These are phyloP conservation scores for Auriscalpium vulgare DNA, from an alignment of 768 basidiomycete species.

Conservation along the genomic window DNA sequence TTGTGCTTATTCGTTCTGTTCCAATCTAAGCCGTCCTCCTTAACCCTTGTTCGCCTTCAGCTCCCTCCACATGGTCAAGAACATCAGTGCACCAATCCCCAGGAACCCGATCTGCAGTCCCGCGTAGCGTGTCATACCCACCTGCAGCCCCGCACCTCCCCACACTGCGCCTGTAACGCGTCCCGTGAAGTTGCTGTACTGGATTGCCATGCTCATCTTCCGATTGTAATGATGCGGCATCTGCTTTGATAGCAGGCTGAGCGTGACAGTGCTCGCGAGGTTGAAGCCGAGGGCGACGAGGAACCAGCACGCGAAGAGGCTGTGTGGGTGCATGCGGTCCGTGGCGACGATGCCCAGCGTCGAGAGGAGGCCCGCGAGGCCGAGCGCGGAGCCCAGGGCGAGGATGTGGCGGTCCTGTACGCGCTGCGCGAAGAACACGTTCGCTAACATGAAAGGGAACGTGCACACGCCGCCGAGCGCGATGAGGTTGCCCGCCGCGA, in stretches of 20 bases:
- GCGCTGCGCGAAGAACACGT: conserved; percentile 47
- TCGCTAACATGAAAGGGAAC: conserved; percentile 60
- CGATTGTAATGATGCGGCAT: conserved; percentile 56
- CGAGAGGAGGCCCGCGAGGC: conserved; percentile 43
- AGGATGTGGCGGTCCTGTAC: conserved; percentile 56
- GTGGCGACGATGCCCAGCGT: conserved; percentile 39
- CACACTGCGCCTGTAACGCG: conserved; percentile 58
- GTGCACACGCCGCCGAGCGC: conserved; percentile 54
- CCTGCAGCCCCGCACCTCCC: conserved; percentile 52
- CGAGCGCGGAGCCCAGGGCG: conserved; percentile 42
- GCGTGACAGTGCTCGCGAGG: conserved; percentile 59
- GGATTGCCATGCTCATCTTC: conserved; percentile 49
- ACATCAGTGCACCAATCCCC: conserved; percentile 48
- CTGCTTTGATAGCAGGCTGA: conserved; percentile 62
- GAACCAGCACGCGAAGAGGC: conserved; percentile 43
- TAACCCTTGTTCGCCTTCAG: conserved; percentile 60
- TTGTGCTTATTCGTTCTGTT: not conserved
- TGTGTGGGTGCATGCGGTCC: conserved; percentile 35
- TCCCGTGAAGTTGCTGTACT: conserved; percentile 64
- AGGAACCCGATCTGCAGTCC: conserved; percentile 55
- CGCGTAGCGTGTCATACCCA: conserved; percentile 55
- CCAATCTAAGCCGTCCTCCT: not conserved
- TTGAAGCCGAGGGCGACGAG: conserved; percentile 67
- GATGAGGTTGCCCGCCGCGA: conserved; percentile 61
- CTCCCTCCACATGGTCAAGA: conserved; percentile 49